Percentiles rank a stretch among this genome's conserved stretches.
phyloP scores from a whole-genome alignment of 495 filamentous ascomycete species.

The Penicillium cataractarum region DNA sequence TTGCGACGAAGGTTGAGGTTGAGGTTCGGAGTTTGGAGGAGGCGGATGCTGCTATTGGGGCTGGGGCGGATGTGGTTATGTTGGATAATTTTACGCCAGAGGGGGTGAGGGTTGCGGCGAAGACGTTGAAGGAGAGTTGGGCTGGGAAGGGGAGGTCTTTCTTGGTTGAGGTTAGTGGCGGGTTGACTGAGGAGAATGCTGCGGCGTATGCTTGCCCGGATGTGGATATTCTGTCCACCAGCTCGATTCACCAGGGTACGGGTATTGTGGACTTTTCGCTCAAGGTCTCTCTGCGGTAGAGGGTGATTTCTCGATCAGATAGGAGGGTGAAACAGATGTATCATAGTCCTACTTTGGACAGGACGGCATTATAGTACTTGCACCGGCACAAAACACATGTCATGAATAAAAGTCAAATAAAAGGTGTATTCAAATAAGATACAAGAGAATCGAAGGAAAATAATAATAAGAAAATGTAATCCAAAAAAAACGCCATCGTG shows the following conservation, averaged over 20 bases:
- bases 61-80: constrained; percentile 96
- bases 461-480: constrained; percentile 9
- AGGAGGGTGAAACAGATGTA: constrained; percentile 9
- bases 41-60: constrained; percentile 85
- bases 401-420: constrained; percentile 1
- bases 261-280: constrained; percentile 93
- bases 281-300: constrained; percentile 68
- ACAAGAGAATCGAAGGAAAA: constrained; percentile 21
- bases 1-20: constrained; percentile 92
- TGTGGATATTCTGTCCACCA: constrained; percentile 93
- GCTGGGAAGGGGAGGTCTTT: constrained; percentile 61
- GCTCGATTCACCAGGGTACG: constrained; percentile 94
- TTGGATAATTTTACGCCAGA: constrained; percentile 88
- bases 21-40: constrained; percentile 87
- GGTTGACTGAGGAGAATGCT: constrained; percentile 84
- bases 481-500: constrained; percentile 26
- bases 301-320: too few relatives aligned
- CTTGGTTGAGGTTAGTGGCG: constrained; percentile 89
- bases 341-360: constrained; percentile 7
- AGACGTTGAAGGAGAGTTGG: constrained; percentile 76
- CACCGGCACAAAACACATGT: not conserved
- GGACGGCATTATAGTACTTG: not conserved
- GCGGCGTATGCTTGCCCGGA: constrained; percentile 78
- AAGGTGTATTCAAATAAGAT: constrained; percentile 20
- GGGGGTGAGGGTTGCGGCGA: constrained; percentile 71